Percentiles rank a stretch among this genome's conserved stretches.
These are phyloP conservation scores for Phytophthora boehmeriae DNA, from an alignment of 352 stramenopile species.

Conservation along the genomic window DNA sequence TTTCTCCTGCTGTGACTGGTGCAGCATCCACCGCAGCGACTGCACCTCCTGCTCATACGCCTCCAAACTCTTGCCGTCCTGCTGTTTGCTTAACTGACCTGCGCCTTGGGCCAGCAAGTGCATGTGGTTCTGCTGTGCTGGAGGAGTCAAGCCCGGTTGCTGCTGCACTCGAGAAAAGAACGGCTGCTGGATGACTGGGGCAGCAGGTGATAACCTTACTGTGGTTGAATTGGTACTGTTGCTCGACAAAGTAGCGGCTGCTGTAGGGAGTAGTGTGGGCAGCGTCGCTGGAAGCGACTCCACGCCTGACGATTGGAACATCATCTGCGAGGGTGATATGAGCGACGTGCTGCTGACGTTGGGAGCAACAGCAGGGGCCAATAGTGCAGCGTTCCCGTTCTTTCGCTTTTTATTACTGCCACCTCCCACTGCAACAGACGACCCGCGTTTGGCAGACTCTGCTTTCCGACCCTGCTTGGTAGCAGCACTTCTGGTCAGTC, in stretches of 20 bases:
- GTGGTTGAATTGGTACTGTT: conserved; percentile 19
- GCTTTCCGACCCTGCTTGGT: conserved; percentile 26
- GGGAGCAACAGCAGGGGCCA: conserved; percentile 27
- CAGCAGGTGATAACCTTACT: conserved; percentile 29
- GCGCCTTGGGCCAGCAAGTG: conserved; percentile 67
- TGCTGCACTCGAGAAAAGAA: conserved; percentile 53
- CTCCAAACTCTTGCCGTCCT: conserved; percentile 51
- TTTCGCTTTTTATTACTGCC: conserved; percentile 38
- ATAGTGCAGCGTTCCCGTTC: conserved; percentile 22
- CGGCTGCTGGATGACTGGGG: conserved; percentile 28
- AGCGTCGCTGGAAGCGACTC: conserved; percentile 34
- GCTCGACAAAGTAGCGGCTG: conserved; percentile 4
- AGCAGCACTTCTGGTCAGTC: conserved; percentile 13
- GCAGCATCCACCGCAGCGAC: conserved; percentile 65
- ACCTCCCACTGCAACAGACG: conserved; percentile 17
- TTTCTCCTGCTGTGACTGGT: conserved; percentile 80
- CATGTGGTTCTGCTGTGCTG: conserved; percentile 58
- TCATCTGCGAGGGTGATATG: conserved; percentile 42
- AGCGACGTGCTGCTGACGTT: conserved; percentile 27
- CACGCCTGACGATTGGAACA: conserved; percentile 44
- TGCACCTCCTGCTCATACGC: conserved; percentile 73
- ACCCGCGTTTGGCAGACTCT: conserved; percentile 26
- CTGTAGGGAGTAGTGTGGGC: conserved; percentile 54
- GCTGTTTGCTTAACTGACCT: conserved; percentile 67
- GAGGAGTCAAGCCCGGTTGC: conserved; percentile 11